Conservation (phyloP, 257 asterid species). For the Primulina huaijiensis region DNA sequence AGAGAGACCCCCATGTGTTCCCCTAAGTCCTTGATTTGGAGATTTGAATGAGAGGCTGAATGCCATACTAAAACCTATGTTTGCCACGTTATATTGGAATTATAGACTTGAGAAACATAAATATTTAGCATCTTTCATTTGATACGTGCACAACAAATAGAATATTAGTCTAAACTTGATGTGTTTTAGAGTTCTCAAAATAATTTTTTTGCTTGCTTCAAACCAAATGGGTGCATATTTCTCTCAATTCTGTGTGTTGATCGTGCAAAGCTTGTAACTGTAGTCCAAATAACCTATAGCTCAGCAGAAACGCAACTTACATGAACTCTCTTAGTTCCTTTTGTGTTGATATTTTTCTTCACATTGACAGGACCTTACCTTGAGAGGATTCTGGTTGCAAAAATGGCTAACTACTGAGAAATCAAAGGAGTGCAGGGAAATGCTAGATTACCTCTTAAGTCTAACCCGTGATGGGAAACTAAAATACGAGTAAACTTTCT, state of each 20-base stretch:
- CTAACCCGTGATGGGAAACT: constrained; percentile 65
- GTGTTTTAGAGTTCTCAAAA: neutral
- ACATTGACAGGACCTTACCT: constrained; percentile 63
- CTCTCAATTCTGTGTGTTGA: neutral
- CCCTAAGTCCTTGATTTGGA: neutral
- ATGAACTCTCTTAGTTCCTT: neutral
- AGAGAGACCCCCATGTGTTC: too few species aligned
- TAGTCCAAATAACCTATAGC: neutral
- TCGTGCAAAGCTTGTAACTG: neutral
- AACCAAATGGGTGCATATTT: neutral
- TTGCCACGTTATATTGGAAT: neutral
- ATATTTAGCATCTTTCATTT: neutral
- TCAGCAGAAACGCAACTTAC: neutral
- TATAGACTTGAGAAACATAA: neutral
- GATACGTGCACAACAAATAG: neutral
- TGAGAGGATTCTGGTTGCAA: constrained; percentile 97
- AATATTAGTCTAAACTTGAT: too few species aligned
- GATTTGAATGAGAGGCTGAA: neutral
- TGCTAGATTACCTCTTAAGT: constrained; percentile 70
- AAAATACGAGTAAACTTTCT: constrained; percentile 62
- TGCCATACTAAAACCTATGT: neutral
- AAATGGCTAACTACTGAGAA: constrained; percentile 71
- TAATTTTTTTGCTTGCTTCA: neutral
- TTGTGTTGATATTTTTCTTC: neutral
- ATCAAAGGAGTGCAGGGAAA: constrained; percentile 61